Conservation (phyloP, 2,329 filamentous ascomycete genomes). For the Fusarium sp. region DNA sequence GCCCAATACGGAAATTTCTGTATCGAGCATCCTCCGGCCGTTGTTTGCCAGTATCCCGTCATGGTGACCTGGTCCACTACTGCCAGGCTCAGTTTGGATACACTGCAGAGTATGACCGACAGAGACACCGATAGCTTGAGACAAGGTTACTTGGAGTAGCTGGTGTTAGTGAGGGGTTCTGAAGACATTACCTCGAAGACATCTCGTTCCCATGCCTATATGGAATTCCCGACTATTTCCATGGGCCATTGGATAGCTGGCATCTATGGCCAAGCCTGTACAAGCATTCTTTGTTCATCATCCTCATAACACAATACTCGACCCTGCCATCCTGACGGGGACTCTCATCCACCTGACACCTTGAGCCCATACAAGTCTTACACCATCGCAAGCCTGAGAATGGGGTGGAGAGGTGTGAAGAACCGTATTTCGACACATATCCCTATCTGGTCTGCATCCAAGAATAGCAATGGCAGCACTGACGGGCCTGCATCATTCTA, state of each 20-base stretch:
- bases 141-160: slow-evolving; percentile 40
- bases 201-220: slow-evolving; percentile 12
- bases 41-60: slow-evolving; percentile 23
- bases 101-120: slow-evolving; percentile 52
- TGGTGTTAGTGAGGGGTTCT: slow-evolving; percentile 36
- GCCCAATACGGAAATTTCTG: slow-evolving; percentile 23
- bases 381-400: slow-evolving; percentile 35
- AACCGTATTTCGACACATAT: slow-evolving; percentile 51
- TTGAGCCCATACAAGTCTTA: neutral
- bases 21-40: slow-evolving; percentile 18
- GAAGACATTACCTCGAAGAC: slow-evolving; percentile 10
- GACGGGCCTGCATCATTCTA: slow-evolving; percentile 24
- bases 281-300: neutral
- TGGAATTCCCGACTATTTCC: neutral
- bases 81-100: slow-evolving; percentile 46
- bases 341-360: slow-evolving; percentile 1
- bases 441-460: slow-evolving; percentile 47
- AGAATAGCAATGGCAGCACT: slow-evolving; percentile 44
- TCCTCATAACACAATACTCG: neutral
- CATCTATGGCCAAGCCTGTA: slow-evolving; percentile 9
- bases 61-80: slow-evolving; percentile 45
- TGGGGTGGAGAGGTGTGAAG: slow-evolving; percentile 55
- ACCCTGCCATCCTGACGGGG: slow-evolving; percentile 1
- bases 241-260: slow-evolving; percentile 2
- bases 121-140: slow-evolving; percentile 52